These are phyloP conservation scores for sunflower (Helianthus annuus) DNA, from an alignment of 129 eudicot genomes.

Conservation along the genomic window DNA sequence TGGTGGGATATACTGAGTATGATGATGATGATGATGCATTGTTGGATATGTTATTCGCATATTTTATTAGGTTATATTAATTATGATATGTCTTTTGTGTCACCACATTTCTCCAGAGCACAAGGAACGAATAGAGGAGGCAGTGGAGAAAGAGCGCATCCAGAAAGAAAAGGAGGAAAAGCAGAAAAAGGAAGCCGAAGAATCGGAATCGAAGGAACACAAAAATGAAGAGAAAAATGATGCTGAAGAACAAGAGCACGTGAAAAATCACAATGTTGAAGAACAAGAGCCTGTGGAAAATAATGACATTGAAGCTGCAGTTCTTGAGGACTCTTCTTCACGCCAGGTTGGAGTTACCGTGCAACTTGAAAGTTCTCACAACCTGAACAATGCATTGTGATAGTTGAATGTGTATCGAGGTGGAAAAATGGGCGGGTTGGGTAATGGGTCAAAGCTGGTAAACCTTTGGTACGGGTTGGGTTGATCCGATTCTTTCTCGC, in stretches of 20 bases:
- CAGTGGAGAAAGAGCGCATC: conserved; percentile 86
- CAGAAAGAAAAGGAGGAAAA: conserved; percentile 89
- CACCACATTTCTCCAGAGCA: conserved; percentile 48
- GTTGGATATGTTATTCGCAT: conserved; percentile 11
- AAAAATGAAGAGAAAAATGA: conserved; percentile 39
- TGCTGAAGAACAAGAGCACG: conserved; percentile 31
- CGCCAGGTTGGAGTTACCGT: conserved; percentile 49
- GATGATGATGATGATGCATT: too few relatives aligned
- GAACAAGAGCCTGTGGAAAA: conserved; percentile 35
- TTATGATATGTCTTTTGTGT: conserved; percentile 26
- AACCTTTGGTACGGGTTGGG: too few relatives aligned
- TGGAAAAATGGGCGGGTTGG: neutral
- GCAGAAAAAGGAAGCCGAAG: conserved; percentile 67
- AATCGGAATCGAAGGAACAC: conserved; percentile 43
- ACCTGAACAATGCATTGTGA: neutral
- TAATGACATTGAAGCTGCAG: conserved; percentile 37
- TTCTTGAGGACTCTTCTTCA: conserved; percentile 43
- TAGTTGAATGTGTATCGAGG: conserved; percentile 14
- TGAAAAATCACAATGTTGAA: conserved; percentile 30
- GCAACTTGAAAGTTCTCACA: conserved; percentile 12
- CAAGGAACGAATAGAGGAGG: conserved; percentile 88
- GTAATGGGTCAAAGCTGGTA: too few relatives aligned
- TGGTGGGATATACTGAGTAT: too few relatives aligned
- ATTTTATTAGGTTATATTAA: conserved; percentile 5
- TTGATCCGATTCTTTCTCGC: too few relatives aligned